Evolutionary conservation across 306 rosid genomes (phyloP).

Genomic region (Lathyrus sativus): DNA sequence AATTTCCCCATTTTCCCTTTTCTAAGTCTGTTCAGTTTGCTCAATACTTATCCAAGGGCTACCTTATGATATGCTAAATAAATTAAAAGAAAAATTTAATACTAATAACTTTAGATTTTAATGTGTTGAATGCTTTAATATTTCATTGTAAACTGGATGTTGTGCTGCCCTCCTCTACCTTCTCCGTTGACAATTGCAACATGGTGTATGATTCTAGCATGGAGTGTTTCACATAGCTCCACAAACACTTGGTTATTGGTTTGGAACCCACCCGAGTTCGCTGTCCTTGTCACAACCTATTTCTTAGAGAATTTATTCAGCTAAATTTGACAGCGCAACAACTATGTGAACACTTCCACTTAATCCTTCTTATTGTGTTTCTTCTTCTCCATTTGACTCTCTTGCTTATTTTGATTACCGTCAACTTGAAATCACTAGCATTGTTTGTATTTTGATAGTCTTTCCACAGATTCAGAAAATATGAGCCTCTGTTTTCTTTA

Average conservation of each 20-base stretch:
- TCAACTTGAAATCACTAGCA: too few relatives aligned
- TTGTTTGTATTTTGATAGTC: neutral
- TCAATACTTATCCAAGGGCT: neutral
- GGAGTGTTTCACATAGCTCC: constrained; percentile 66
- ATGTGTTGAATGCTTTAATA: neutral
- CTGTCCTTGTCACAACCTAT: constrained; percentile 73
- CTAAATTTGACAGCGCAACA: too few relatives aligned
- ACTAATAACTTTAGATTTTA: neutral
- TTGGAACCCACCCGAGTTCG: too few relatives aligned
- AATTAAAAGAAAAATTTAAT: too few relatives aligned
- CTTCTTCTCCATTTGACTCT: too few relatives aligned
- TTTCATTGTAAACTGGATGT: constrained; percentile 45
- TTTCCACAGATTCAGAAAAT: neutral
- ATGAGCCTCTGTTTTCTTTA: neutral
- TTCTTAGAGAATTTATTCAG: too few relatives aligned
- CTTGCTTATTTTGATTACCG: too few relatives aligned
- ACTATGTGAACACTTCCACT: too few relatives aligned
- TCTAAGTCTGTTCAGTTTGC: neutral
- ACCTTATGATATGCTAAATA: neutral
- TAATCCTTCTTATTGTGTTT: too few relatives aligned
- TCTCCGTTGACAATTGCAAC: constrained; percentile 58
- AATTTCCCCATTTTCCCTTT: neutral
- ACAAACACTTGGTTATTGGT: constrained; percentile 71
- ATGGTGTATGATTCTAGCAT: constrained; percentile 79
- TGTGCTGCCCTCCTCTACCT: constrained; percentile 38